Evolutionary conservation across 768 basidiomycete genomes (phyloP), one percentile per base, ranked within the genome.

Genomic region (Leccinum barrowsii): DNA sequence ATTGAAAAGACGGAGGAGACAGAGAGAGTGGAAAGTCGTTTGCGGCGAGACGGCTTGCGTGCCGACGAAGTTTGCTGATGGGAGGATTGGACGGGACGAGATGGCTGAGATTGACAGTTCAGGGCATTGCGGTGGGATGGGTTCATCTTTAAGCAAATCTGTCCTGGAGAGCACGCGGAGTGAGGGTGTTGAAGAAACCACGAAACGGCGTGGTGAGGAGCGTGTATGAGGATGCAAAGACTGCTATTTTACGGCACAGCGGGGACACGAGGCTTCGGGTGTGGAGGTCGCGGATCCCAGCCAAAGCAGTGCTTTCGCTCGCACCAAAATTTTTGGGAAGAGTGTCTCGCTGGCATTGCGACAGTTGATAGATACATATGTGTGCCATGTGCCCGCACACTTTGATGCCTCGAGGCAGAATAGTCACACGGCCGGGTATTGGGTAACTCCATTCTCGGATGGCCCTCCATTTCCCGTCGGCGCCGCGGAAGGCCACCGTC

Each of bases 21-120:
- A 50, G 69, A 71, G 65, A 74, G 55, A 54, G 63, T 62, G 60
- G 66, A 63, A 28, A 70, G 65, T 60, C 75, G 75, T 65, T 70
- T 72, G 58, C 65, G 75, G 59, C 68, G 68, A 58, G 73, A 67
- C 59, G 67, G 49, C 69, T 74, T 69, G 64, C 61, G 73, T 59
- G 58, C 59, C 58, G 61, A 60, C 44, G 59, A 52, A 17, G 61
- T n/a, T 28, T 61, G 71, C 44, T 55, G 68, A 22, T 53, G 63
- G 56, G 71, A 53, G 46, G 68, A 52, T 26, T 55, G 64, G 30
- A 50, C 19, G 26, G 60, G 64, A 34, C 53, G 63, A 56, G 71
- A 63, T 34, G 66, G 54, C 11, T 65, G 72, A 62, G 63, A 46
- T 47, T 74, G 73, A 56, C 57, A 56, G 58, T 64, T 64, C 48